Evolutionary conservation across 1,284 basidiomycete genomes (phyloP), one percentile per base, ranked within the genome.

Genomic region (Porodaedalea pini): DNA sequence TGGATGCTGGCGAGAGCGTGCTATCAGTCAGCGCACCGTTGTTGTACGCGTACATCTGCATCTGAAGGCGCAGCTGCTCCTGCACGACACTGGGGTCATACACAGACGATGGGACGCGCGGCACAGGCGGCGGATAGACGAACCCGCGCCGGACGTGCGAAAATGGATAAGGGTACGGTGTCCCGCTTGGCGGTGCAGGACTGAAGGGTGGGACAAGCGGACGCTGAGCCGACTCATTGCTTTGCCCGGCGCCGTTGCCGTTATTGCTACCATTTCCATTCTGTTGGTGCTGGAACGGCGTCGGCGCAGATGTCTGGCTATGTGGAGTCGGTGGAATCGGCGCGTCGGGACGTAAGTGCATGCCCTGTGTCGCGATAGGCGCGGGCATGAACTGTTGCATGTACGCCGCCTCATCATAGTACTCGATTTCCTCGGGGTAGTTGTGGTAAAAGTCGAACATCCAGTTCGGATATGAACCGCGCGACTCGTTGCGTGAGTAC

Each of bases 311-410:
- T 0, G 85, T 87, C 60, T 86, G 82, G 56, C 79, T 85, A 58
- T 86, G 83, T 3, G 87, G 88, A 0, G 87, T 90, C 0, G 86
- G 86, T 0, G 88, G 87, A 45, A 90, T 78, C 4, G 87, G 88
- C 0, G 86, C 87, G 56, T 81, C 80, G 0, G 87, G 86, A 0
- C 87, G 80, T 23, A 31, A n/a, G 29, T 57, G 56, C 29, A 45
- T 21, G 10, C n/a, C 15, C 45, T 57, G 56, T 17, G 44, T 52
- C 10, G 52, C 43, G n/a, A 43, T 27, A 29, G 37, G 8, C 39
- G 43, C 29, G 7, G 56, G 56, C 49, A 57, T 36, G 19, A 56
- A 57, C 34, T 61, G 59, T 39, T 57, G 59, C 51, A 57, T 43
- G 39, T 54, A 57, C 47, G 55, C 55, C 21, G 41, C 57, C 34